These are phyloP conservation scores for Backusella australiensis DNA, from an alignment of 192 early-diverging fungal genomes.

Conservation along the genomic window DNA sequence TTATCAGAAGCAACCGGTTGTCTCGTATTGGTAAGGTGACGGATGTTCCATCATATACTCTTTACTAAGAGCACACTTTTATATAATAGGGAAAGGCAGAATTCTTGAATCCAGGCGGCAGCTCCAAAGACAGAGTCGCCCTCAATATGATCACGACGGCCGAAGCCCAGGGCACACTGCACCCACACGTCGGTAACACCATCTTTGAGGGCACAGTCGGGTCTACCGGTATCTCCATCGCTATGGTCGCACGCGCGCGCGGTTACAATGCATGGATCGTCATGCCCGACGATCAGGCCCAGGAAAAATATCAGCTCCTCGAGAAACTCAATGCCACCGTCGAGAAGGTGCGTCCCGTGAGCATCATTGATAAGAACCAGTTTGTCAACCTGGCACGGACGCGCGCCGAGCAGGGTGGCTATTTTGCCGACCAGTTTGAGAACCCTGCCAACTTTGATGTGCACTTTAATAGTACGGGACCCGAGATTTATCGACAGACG, in stretches of 20 bases:
- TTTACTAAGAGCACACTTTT: background rate
- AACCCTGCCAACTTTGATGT: constrained; percentile 80
- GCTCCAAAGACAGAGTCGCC: constrained; percentile 93
- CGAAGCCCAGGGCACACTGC: constrained; percentile 64
- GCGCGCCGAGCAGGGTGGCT: constrained; percentile 67
- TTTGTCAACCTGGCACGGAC: constrained; percentile 89
- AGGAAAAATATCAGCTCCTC: constrained; percentile 86
- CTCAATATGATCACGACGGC: constrained; percentile 81
- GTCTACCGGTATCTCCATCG: constrained; percentile 94
- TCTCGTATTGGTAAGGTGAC: constrained; percentile 62
- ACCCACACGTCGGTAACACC: constrained; percentile 69
- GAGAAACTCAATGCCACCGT: constrained; percentile 83
- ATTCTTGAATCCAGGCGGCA: constrained; percentile 92
- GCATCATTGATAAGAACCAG: constrained; percentile 87
- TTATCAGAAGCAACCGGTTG: constrained; percentile 91
- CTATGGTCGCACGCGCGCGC: constrained; percentile 82
- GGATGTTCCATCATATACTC: background rate
- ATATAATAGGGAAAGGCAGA: constrained; percentile 39
- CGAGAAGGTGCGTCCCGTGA: constrained; percentile 87
- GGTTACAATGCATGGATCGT: constrained; percentile 95
- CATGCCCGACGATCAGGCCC: constrained; percentile 93
- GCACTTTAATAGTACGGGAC: constrained; percentile 82
- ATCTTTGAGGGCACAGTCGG: constrained; percentile 97
- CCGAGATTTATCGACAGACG: constrained; percentile 84
- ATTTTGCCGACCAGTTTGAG: constrained; percentile 95